These are phyloP conservation scores for Suillus brevipes DNA, from an alignment of 768 basidiomycete species.

Conservation along the genomic window DNA sequence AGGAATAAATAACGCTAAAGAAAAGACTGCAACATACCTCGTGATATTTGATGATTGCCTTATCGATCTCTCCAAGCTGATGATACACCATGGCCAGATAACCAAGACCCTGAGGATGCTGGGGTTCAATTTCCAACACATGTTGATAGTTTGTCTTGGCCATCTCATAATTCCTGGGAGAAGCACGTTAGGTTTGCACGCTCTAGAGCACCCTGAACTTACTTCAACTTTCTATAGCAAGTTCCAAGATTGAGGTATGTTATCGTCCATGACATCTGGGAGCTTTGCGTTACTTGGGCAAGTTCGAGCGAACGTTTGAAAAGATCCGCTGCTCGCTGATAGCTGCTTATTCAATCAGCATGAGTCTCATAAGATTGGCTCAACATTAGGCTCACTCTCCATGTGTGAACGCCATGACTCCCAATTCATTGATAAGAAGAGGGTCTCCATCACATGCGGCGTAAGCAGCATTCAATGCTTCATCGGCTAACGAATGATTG, in stretches of 20 bases:
- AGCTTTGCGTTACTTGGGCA: constrained; percentile 82
- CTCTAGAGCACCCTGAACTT: constrained; percentile 23
- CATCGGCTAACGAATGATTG: constrained; percentile 78
- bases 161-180: constrained; percentile 51
- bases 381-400: constrained; percentile 58
- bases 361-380: neutral
- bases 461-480: constrained; percentile 82
- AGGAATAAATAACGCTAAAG: neutral
- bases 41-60: constrained; percentile 89
- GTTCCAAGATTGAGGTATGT: constrained; percentile 95
- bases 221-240: constrained; percentile 80
- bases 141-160: constrained; percentile 74
- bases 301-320: constrained; percentile 79
- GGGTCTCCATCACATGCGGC: constrained; percentile 87
- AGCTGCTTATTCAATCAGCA: constrained; percentile 46
- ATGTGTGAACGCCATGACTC: constrained; percentile 88
- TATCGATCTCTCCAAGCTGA: constrained; percentile 66
- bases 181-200: constrained; percentile 1
- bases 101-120: constrained; percentile 76
- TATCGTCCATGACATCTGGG: constrained; percentile 81
- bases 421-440: constrained; percentile 86
- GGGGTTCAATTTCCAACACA: constrained; percentile 86
- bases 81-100: constrained; percentile 91
- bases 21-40: constrained; percentile 54
- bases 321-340: constrained; percentile 63